phyloP scores from a whole-genome alignment of 805 yeast species.

The Nakazawaea siamensis region DNA sequence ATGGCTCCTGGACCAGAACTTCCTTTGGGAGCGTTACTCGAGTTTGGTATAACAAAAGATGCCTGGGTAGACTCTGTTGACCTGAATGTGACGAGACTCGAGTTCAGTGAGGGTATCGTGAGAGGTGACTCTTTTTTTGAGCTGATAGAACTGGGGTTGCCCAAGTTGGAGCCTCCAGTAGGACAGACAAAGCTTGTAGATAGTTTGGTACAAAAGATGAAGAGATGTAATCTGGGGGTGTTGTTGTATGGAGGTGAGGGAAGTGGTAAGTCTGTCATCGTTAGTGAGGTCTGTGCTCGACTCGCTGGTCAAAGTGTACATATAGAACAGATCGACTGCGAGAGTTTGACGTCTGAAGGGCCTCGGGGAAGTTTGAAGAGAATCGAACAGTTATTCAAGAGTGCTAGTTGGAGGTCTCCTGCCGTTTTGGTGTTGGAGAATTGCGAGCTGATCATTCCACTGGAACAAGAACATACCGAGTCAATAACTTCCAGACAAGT shows the following conservation, averaged over 20 bases:
- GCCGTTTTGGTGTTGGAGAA: constrained; percentile 71
- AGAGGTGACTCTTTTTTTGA: constrained; percentile 14
- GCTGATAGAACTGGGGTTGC: no score
- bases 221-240: constrained; percentile 43
- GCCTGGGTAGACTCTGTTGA: constrained; percentile 37
- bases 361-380: constrained; percentile 34
- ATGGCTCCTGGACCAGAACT: constrained; percentile 37
- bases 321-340: constrained; percentile 45
- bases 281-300: constrained; percentile 37
- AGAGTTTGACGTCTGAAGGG: constrained; percentile 47
- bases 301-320: constrained; percentile 32
- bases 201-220: constrained; percentile 29
- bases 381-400: constrained; percentile 41
- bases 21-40: constrained; percentile 55
- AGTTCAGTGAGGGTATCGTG: constrained; percentile 41
- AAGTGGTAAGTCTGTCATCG: constrained; percentile 65
- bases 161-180: no score
- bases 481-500: constrained; percentile 48
- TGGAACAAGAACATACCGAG: constrained; percentile 51
- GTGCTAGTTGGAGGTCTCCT: constrained; percentile 62
- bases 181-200: constrained; percentile 46
- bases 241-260: constrained; percentile 72
- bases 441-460: constrained; percentile 62
- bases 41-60: constrained; percentile 34
- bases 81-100: constrained; percentile 30